Conservation (phyloP, 208 protist species). For the Leishmania braziliensis region DNA sequence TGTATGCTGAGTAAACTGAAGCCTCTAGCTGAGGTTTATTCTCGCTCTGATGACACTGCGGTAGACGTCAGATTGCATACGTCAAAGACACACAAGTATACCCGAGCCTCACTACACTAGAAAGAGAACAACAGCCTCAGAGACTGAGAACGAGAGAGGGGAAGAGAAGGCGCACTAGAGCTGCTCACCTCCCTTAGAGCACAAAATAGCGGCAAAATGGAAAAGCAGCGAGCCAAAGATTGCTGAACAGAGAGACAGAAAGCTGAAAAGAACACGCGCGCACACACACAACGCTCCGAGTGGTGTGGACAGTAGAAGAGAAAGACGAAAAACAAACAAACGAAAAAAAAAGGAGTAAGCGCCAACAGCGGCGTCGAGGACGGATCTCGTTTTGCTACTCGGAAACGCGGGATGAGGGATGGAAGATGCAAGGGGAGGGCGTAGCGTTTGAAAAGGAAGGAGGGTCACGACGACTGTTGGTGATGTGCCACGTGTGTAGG, state of each 20-base stretch:
- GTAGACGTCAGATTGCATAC: neutral
- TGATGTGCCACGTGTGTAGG: neutral
- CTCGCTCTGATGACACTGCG: neutral
- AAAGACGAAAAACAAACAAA: neutral
- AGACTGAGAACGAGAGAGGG: neutral
- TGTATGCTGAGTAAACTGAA: neutral
- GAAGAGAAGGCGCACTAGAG: neutral
- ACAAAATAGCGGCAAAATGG: no score
- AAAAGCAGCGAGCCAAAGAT: neutral
- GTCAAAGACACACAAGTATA: neutral
- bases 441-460: neutral
- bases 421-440: neutral
- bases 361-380: neutral
- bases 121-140: neutral
- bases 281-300: neutral
- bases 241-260: neutral
- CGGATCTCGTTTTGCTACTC: neutral
- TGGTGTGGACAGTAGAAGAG: neutral
- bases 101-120: neutral
- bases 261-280: slow-evolving; percentile 1
- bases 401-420: neutral
- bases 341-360: neutral
- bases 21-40: neutral
- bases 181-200: no score
- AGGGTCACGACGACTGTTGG: neutral